A percentile compares a stretch with the other conserved stretches of the same genome.
phyloP scores from a whole-genome alignment of 2,329 filamentous ascomycete genomes.

The Apiospora sp. region DNA sequence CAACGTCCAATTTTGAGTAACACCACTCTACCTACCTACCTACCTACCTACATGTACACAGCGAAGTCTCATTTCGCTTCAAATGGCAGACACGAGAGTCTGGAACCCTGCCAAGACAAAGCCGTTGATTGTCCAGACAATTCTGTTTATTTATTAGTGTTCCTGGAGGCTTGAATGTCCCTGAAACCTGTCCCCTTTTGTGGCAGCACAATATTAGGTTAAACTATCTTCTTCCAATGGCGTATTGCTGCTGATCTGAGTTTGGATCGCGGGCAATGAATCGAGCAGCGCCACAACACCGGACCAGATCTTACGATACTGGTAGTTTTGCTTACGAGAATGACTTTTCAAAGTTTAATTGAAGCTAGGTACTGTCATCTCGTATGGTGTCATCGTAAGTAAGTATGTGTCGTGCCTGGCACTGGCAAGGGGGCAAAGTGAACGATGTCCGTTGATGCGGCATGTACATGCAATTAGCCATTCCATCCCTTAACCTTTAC shows the following conservation, averaged over 20 bases:
- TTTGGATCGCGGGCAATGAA: neutral
- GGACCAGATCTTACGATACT: neutral
- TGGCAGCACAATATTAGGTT: neutral
- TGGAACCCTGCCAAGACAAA: neutral
- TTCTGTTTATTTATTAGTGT: neutral
- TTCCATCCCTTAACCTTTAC: constrained; percentile 5
- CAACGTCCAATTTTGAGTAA: neutral
- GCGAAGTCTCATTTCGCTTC: neutral
- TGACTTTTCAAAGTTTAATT: neutral
- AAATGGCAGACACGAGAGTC: neutral
- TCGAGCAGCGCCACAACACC: neutral
- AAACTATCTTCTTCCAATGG: neutral
- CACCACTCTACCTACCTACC: neutral
- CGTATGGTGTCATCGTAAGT: neutral
- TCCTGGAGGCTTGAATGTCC: neutral
- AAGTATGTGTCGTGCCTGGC: neutral
- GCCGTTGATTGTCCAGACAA: neutral
- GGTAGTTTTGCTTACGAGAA: neutral
- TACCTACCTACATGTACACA: neutral
- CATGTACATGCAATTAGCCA: constrained; percentile 18
- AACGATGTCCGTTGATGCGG: neutral
- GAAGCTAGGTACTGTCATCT: neutral
- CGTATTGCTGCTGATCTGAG: neutral
- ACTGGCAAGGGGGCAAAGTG: neutral
- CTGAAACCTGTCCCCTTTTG: neutral